Base-by-base conservation (phyloP, 2,329 filamentous ascomycete genomes). In the Coccinonectria pachysandricola region DNA sequence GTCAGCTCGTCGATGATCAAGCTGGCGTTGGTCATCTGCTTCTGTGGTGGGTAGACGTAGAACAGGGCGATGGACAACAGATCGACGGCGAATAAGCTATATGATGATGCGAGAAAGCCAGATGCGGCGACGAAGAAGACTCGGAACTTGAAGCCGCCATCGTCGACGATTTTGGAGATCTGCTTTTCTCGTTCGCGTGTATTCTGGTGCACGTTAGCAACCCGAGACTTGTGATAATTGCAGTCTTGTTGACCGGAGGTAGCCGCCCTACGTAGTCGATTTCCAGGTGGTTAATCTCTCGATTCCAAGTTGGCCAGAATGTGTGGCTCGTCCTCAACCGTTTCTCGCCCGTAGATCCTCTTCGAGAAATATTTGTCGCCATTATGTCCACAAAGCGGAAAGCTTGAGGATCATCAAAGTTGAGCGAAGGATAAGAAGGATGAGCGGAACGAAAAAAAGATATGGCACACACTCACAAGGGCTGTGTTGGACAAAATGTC, bases 111-210 rank as follows among this genome's bases (percentile, higher is more conserved):
- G 3, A 35, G 12, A 7, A 35, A 35, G n/a, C 33, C 30, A 15
- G 33, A 35, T 9, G 33, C 30, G 8, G 33, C 33, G n/a, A 35
- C 33, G 10, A 35, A 35, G 17, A 35, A 35, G 19, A 35, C 31
- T 17, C 27, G 28, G 12, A 33, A 18, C 13, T 35, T 35, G 22
- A 35, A 35, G 11, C 30, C 33, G 11, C 30, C 30, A 30, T 33
- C 33, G 8, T 35, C 23, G 15, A 35, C 33, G 17, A 35, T 35
- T 7, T 30, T 34, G 11, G 30, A 30, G 24, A 35, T 35, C 19
- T 35, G 33, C 12, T 33, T 33, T 26, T 35, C 33, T 6, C 31
- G 27, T n/a, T 34, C 33, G n/a, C 26, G 24, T 6, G 33, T 26
- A 12, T 19, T 30, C 32, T 35, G 12, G 13, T n/a, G n/a, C 14